Base-by-base conservation (phyloP, 768 basidiomycete genomes). In the Tremella mesenterica region DNA sequence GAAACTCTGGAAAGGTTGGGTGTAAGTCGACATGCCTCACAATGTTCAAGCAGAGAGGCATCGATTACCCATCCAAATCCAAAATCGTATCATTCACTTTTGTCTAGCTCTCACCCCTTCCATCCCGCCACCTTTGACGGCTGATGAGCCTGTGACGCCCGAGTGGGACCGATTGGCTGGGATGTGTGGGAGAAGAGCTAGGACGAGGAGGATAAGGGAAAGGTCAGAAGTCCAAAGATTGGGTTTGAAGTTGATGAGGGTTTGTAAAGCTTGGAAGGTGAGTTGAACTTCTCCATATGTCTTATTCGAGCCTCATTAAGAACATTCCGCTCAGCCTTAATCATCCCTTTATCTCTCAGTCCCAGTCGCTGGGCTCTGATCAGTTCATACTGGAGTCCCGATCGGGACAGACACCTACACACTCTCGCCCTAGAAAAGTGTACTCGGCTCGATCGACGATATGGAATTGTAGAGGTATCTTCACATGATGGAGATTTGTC, bases 251-350 rank as follows among this genome's bases (percentile, higher is more conserved):
- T 49, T 66, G 41, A 69, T 69, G 65, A 23, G 52, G 29, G 67
- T 69, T 9, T 69, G 67, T 38, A 66, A 64, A 29, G 53, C 54
- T 6, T 64, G 63, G 63, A 60, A 60, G 50, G 63, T 61, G 51
- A 39, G 62, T 48, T 2, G 13, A 43, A 36, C 12, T 36, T 36
- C 12, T 10, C 33, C 18, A 36, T 36, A 12, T 10, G 10, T 18
- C 33, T 36, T 18, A 10, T 51, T n/a, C 28, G n/a, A n/a, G 4
- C 7, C 38, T 23, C 7, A 12, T 9, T 8, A 8, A 13, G 16
- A 25, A 48, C 25, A 13, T 9, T 12, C 46, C 13, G 30, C 12
- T 48, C 27, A 8, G 12, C 21, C 13, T 21, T 44, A 12, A 12
- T 18, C 18, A 36, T 18, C 18, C 33, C 18, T 18, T 36, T 10